phyloP scores from a whole-genome alignment of 345 rosid genomes.

The Citrus unshiu region DNA sequence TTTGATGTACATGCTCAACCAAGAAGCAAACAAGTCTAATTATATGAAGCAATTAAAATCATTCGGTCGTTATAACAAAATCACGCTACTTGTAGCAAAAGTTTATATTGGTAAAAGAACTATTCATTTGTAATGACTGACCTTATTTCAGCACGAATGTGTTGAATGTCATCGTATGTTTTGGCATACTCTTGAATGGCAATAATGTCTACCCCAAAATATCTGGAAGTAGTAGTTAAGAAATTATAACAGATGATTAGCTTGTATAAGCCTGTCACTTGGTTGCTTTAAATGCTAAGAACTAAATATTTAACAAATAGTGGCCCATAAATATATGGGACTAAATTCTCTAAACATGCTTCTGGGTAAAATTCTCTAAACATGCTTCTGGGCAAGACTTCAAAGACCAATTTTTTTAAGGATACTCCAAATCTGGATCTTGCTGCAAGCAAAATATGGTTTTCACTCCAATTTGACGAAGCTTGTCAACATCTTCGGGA shows the following conservation, averaged over 20 bases:
- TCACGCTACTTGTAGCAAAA: not conserved
- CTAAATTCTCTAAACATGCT: not conserved
- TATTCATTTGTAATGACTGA: slow-evolving; percentile 20
- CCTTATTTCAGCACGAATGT: slow-evolving; percentile 91
- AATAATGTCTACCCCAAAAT: slow-evolving; percentile 83
- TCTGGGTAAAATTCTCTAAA: slow-evolving; percentile 6
- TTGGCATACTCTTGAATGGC: slow-evolving; percentile 73
- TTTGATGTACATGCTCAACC: not conserved
- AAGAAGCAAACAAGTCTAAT: slow-evolving; percentile 1
- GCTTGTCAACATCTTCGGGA: slow-evolving; percentile 83
- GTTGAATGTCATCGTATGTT: slow-evolving; percentile 52
- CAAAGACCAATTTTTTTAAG: slow-evolving; percentile 19
- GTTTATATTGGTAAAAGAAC: slow-evolving; percentile 1
- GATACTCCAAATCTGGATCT: slow-evolving; percentile 95
- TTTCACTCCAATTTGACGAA: slow-evolving; percentile 77
- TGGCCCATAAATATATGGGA: not conserved
- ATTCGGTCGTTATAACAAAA: not conserved
- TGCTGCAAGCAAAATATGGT: slow-evolving; percentile 94
- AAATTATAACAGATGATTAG: slow-evolving; percentile 6
- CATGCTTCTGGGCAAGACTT: slow-evolving; percentile 7
- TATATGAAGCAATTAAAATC: not conserved
- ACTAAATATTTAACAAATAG: not conserved
- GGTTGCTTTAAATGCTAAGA: not conserved
- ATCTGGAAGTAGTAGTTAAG: slow-evolving; percentile 59
- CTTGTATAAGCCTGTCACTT: not conserved